These are phyloP conservation scores for Asparagopsis taxiformis DNA, from an alignment of 31 red algal genomes.

Conservation along the genomic window DNA sequence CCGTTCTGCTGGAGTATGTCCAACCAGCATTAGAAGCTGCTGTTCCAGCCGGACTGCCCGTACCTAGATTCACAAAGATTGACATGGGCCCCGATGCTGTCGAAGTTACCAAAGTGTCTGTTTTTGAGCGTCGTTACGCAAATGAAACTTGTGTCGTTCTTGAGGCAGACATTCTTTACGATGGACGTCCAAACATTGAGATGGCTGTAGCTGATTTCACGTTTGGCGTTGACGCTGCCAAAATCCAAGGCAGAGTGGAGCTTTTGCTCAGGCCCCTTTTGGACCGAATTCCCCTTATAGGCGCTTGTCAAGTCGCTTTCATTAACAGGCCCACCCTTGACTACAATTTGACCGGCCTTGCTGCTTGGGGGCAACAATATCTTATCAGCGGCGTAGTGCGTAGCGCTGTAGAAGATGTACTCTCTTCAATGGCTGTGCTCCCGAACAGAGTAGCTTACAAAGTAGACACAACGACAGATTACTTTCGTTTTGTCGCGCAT, in stretches of 20 bases:
- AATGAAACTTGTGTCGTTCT: slow-evolving; percentile 34
- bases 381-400: slow-evolving; percentile 30
- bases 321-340: slow-evolving; percentile 54
- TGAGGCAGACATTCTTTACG: slow-evolving; percentile 61
- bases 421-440: slow-evolving; percentile 35
- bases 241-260: slow-evolving; percentile 54
- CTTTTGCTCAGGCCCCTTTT: slow-evolving; percentile 51
- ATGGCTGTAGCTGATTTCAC: slow-evolving; percentile 18
- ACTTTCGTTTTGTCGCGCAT: slow-evolving; percentile 39
- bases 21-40: slow-evolving; percentile 45
- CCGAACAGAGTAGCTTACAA: slow-evolving; percentile 57
- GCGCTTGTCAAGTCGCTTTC: slow-evolving; percentile 52
- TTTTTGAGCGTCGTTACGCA: slow-evolving; percentile 24
- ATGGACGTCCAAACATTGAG: slow-evolving; percentile 42
- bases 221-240: slow-evolving; percentile 34
- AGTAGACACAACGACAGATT: slow-evolving; percentile 34
- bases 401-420: slow-evolving; percentile 42
- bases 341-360: slow-evolving; percentile 51
- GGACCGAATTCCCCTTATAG: slow-evolving; percentile 48
- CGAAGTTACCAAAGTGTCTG: slow-evolving; percentile 16
- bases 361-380: slow-evolving; percentile 32
- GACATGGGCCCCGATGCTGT: slow-evolving; percentile 36
- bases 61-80: slow-evolving; percentile 36
- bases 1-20: slow-evolving; percentile 32
- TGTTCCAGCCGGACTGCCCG: slow-evolving; percentile 38